Evolutionary conservation across 1,139 yeast genomes (phyloP).

Genomic region (Yamadazyma trypodendri): DNA sequence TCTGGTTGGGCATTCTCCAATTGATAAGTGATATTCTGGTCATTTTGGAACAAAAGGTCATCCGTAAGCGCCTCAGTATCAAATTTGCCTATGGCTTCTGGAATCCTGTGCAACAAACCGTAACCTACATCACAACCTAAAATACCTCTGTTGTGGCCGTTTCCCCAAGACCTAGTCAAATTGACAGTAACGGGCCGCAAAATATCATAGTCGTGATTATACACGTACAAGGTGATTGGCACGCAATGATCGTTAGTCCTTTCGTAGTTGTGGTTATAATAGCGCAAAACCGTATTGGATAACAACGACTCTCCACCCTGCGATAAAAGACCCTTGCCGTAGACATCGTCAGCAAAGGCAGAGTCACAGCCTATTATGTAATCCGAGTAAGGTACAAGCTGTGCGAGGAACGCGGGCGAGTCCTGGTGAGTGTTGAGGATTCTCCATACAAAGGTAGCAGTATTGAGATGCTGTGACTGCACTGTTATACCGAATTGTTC

Average conservation of each 20-base stretch:
- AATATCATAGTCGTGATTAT: conserved; percentile 82
- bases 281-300: conserved; percentile 59
- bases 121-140: conserved; percentile 96
- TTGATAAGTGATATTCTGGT: conserved; percentile 18
- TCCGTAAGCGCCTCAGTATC: conserved; percentile 31
- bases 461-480: conserved; percentile 73
- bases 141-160: conserved; percentile 64
- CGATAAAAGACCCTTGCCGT: conserved; percentile 62
- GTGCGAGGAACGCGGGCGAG: conserved; percentile 86
- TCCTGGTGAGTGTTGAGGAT: conserved; percentile 69
- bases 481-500: conserved; percentile 59
- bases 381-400: conserved; percentile 81
- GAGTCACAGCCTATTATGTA: conserved; percentile 86
- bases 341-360: conserved; percentile 35
- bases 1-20: conserved; percentile 12
- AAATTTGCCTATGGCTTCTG: conserved; percentile 61
- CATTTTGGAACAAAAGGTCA: conserved; percentile 38
- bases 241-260: conserved; percentile 30
- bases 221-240: conserved; percentile 66
- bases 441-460: conserved; percentile 88
- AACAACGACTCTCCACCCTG: conserved; percentile 85
- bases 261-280: conserved; percentile 52
- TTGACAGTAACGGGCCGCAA: conserved; percentile 83
- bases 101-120: conserved; percentile 82
- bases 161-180: conserved; percentile 42